Percentiles rank a stretch among this genome's conserved stretches.
phyloP scores from a whole-genome alignment of 768 basidiomycete genomes.

The Boletus eberwhitei region DNA sequence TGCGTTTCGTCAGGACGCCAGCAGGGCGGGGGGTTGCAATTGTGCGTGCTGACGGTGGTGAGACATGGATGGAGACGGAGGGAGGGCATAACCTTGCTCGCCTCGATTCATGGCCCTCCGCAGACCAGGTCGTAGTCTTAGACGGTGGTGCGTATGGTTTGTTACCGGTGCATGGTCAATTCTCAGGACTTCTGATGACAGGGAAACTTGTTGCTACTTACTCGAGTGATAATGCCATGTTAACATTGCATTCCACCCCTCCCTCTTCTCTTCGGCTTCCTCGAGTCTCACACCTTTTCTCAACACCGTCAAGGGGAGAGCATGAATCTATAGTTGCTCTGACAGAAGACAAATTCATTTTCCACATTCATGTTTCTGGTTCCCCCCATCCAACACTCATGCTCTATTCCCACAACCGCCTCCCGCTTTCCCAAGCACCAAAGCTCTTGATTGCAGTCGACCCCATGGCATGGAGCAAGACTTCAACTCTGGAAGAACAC shows the following conservation, averaged over 20 bases:
- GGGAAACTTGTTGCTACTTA: slow-evolving; percentile 59
- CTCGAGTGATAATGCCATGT: slow-evolving; percentile 38
- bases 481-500: slow-evolving; percentile 45
- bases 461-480: slow-evolving; percentile 78
- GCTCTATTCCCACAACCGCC: slow-evolving; percentile 45
- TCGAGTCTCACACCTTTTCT: slow-evolving; percentile 57
- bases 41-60: slow-evolving; percentile 56
- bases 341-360: slow-evolving; percentile 55
- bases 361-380: slow-evolving; percentile 48
- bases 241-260: slow-evolving; percentile 56
- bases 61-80: slow-evolving; percentile 57
- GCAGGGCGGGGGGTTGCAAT: slow-evolving; percentile 75
- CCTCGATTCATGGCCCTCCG: slow-evolving; percentile 49
- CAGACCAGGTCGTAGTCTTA: slow-evolving; percentile 69
- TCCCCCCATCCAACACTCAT: slow-evolving; percentile 37
- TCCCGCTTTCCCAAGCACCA: slow-evolving; percentile 50
- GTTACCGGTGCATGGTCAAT: neutral
- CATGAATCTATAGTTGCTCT: slow-evolving; percentile 65
- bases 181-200: slow-evolving; percentile 28
- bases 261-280: slow-evolving; percentile 45
- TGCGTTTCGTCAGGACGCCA: slow-evolving; percentile 70
- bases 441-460: slow-evolving; percentile 73
- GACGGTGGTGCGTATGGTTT: slow-evolving; percentile 48
- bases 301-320: slow-evolving; percentile 51
- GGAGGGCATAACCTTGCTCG: slow-evolving; percentile 47